A percentile compares a stretch with the other conserved stretches of the same genome.
These are phyloP conservation scores for Aspergillus campestris DNA, from an alignment of 495 filamentous ascomycete genomes.

Conservation along the genomic window DNA sequence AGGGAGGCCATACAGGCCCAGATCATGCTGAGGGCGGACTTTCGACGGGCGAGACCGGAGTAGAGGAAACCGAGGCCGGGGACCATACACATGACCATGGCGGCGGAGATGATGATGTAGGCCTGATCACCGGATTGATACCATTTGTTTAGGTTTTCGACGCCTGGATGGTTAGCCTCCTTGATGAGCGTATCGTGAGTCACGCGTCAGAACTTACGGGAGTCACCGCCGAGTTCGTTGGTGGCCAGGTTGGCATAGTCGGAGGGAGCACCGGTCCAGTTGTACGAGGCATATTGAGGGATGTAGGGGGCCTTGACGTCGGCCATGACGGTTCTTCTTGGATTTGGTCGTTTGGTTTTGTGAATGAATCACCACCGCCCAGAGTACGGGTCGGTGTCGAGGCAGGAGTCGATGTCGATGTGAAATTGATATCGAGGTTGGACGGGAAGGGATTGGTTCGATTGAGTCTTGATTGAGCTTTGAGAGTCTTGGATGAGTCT, in stretches of 20 bases:
- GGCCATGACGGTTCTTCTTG: no score
- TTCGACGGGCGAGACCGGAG: conserved; percentile 55
- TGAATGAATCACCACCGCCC: no score
- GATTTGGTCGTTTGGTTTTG: no score
- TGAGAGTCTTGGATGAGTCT: no score
- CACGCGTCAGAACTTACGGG: conserved; percentile 46
- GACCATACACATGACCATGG: conserved; percentile 93
- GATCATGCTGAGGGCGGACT: conserved; percentile 61
- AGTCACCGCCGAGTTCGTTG: conserved; percentile 63
- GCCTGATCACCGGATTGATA: conserved; percentile 63
- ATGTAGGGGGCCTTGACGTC: conserved; percentile 20
- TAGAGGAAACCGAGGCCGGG: conserved; percentile 65
- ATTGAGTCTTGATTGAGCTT: no score
- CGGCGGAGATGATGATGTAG: conserved; percentile 85
- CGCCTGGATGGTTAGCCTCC: conserved; percentile 37
- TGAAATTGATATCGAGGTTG: no score
- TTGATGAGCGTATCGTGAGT: conserved; percentile 2
- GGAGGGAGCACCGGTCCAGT: conserved; percentile 71
- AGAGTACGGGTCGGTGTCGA: no score
- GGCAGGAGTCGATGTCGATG: no score
- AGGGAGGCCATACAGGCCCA: conserved; percentile 60
- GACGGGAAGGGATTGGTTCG: no score
- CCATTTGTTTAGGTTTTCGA: conserved; percentile 86
- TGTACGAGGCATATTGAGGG: conserved; percentile 56
- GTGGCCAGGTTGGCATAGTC: conserved; percentile 66